Conservation (phyloP, 1,139 yeast species). For the Hyphopichia wangnamkhiaoensis region DNA sequence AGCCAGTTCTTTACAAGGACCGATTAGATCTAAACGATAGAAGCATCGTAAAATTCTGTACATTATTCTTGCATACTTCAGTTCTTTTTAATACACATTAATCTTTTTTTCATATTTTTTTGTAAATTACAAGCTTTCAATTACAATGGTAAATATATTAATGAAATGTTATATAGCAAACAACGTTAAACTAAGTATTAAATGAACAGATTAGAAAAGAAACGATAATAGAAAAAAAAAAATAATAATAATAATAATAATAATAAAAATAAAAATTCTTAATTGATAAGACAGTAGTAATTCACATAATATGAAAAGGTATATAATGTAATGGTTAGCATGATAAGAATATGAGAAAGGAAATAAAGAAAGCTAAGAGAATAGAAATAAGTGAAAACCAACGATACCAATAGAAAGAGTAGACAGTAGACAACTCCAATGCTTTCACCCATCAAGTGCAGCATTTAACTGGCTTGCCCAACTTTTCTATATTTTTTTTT, state of each 20-base stretch:
- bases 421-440: conserved; percentile 1
- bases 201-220: background rate
- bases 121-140: background rate
- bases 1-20: conserved; percentile 13
- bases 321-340: too few species aligned
- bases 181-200: background rate
- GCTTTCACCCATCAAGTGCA: conserved; percentile 1
- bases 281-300: conserved; percentile 1
- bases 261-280: background rate
- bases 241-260: background rate
- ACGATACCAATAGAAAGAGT: background rate
- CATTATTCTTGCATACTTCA: background rate
- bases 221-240: background rate
- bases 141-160: background rate
- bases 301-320: conserved; percentile 2
- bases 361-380: background rate
- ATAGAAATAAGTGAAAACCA: background rate
- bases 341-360: too few species aligned
- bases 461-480: too few species aligned
- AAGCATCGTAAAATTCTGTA: background rate
- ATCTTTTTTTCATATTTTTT: background rate
- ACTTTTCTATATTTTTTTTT: too few species aligned
- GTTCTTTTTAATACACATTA: too few species aligned
- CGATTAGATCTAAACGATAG: conserved; percentile 8
- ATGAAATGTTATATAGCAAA: background rate